Base-by-base conservation (phyloP, 2,329 filamentous ascomycete genomes). In the Aspergillus bombycis region DNA sequence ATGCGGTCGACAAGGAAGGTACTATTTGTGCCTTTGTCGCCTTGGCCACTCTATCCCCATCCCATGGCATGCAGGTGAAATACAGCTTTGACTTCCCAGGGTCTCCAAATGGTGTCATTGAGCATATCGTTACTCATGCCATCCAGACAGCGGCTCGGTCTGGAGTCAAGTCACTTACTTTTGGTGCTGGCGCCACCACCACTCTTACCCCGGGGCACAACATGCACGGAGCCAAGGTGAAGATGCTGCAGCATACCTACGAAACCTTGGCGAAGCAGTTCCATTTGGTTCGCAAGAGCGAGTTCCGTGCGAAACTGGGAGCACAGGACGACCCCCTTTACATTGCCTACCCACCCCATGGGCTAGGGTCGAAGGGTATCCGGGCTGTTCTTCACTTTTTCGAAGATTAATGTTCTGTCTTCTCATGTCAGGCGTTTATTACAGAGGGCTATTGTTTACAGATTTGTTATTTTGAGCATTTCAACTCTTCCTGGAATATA, bases 21-120 rank as follows among this genome's bases (percentile, higher is more conserved):
- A 87, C 85, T 64, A 87, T 97, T 62, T 85, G 85, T 48, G 90
- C 91, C 38, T 86, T 97, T 63, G 90, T 94, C n/a, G 89, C 94
- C 10, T 83, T 97, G 71, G 91, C 91, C 59, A 91, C 93, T 77
- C 87, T 97, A 32, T 87, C 91, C 4, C 92, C 93, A 2, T 83
- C 87, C 41, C 88, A 96, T 75, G 94, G 94, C 60, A 96, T 93
- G 88, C 94, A 97, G 81, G 90, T 97, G 75, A 97, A 97, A 82
- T 97, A 95, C 83, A 91, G 91, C n/a, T 88, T 97, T 60, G 93
- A 97, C 78, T 97, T 97, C 84, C 94, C 93, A 0, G 88, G 87
- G 30, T 87, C 93, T 0, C 91, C 94, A n/a, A 92, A 88, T 52
- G 94, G 94, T 54, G 90, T 91, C 38, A 97, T 97, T 67, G 94